Evolutionary conservation across 2,329 filamentous ascomycete species (phyloP), one percentile per base, ranked within the genome.

Genomic region (Verticillium tricorpus): DNA sequence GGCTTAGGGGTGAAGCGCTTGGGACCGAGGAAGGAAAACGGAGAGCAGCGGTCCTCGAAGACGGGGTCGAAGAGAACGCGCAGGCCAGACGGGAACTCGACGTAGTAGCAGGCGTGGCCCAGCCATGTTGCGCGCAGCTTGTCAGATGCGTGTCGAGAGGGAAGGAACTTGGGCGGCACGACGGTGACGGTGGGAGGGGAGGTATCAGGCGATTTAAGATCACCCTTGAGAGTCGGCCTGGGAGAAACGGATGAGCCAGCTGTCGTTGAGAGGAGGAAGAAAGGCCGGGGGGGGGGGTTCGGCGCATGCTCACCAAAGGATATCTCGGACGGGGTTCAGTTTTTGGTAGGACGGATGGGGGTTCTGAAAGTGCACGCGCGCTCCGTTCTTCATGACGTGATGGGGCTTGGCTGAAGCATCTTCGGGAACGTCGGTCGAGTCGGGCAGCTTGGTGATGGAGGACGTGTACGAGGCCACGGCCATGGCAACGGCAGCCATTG

Each of bases 11-110:
- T 96, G 76, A 86, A 97, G 58, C 94, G 83, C 76, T 90, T 91
- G 2, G 93, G 90, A 0, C 87, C 87, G 61, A 90, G 70, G 67
- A 87, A 87, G 40, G 80, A 82, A 67, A 94, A 81, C 0, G 94
- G 94, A 34, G 89, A 88, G 77, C 94, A 97, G 68, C 92, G 87
- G 65, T 92, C 87, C 72, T 94, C 92, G 67, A 97, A 96, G 37
- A 97, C 93, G 1, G 94, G 94, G 71, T 97, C 94, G 73, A 97
- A 97, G 3, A 98, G 85, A 3, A 96, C 92, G 60, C 94, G 88
- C 60, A 98, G 80, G 1, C 94, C 94, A 15, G 85, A 84, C 1
- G 93, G 92, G 69, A 93, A 97, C 74, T 97, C 94, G 68, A 96
- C 86, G 70, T 92, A 93, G 78, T 93, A 97, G 78, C 93, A 97